Evolutionary conservation across 805 yeast species (phyloP).

Genomic region (Lipomyces japonicus): DNA sequence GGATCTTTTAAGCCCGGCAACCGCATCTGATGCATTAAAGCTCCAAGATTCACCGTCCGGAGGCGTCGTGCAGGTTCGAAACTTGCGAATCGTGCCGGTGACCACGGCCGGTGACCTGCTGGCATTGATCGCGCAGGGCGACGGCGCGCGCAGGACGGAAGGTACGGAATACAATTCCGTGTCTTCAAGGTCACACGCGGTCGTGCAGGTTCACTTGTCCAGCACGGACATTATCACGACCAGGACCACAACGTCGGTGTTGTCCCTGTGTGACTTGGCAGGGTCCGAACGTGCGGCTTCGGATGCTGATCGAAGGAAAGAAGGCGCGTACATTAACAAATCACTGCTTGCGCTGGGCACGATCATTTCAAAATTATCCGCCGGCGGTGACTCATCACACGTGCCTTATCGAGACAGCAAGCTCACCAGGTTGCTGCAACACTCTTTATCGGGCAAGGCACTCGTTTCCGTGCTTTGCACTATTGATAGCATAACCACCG

Average conservation of each 20-base stretch:
- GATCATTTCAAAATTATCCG: slow-evolving; percentile 76
- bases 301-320: slow-evolving; percentile 77
- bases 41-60: slow-evolving; percentile 73
- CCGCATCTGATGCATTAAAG: slow-evolving; percentile 53
- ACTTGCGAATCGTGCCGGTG: slow-evolving; percentile 63
- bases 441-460: slow-evolving; percentile 84
- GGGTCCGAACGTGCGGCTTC: slow-evolving; percentile 88
- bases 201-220: slow-evolving; percentile 63
- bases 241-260: slow-evolving; percentile 41
- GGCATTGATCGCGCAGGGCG: slow-evolving; percentile 61
- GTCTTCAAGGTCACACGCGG: slow-evolving; percentile 89
- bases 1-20: slow-evolving; percentile 57
- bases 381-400: slow-evolving; percentile 46
- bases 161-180: slow-evolving; percentile 86
- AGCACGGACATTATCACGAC: slow-evolving; percentile 28
- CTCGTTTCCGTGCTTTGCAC: slow-evolving; percentile 85
- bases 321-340: slow-evolving; percentile 89
- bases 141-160: slow-evolving; percentile 69
- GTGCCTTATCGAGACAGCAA: slow-evolving; percentile 93
- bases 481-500: slow-evolving; percentile 52
- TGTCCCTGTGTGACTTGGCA: slow-evolving; percentile 90
- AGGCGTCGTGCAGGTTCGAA: slow-evolving; percentile 69
- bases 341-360: slow-evolving; percentile 86
- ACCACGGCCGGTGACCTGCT: slow-evolving; percentile 57
- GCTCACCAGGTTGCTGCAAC: slow-evolving; percentile 83